Evolutionary conservation across 495 filamentous ascomycete species (phyloP).

Genomic region (Corynascus novoguineensis): DNA sequence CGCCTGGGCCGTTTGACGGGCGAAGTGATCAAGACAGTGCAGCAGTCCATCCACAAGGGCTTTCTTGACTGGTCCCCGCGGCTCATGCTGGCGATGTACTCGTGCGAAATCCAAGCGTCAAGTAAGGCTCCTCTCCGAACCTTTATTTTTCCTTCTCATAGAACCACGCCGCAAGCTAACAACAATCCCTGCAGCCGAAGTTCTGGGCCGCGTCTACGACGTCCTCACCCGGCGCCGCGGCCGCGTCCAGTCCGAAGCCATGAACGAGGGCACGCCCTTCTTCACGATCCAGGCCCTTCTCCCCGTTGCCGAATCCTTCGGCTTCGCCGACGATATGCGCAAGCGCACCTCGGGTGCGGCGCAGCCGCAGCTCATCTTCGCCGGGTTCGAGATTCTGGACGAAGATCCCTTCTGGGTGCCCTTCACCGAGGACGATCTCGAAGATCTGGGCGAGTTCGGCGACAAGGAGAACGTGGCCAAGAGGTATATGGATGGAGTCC

Average conservation of each 20-base stretch:
- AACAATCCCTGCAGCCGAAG: slow-evolving; percentile 58
- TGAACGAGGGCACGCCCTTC: slow-evolving; percentile 95
- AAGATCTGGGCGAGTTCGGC: slow-evolving; percentile 89
- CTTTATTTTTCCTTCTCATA: background rate
- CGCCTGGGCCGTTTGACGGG: slow-evolving; percentile 77
- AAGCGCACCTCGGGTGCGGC: slow-evolving; percentile 89
- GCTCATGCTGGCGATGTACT: slow-evolving; percentile 96
- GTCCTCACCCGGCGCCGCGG: slow-evolving; percentile 89
- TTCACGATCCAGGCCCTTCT: slow-evolving; percentile 84
- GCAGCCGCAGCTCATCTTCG: slow-evolving; percentile 86
- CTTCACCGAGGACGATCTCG: slow-evolving; percentile 90
- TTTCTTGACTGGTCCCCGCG: slow-evolving; percentile 96
- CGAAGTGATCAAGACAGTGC: slow-evolving; percentile 82
- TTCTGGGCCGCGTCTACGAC: slow-evolving; percentile 89
- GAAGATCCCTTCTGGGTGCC: slow-evolving; percentile 97
- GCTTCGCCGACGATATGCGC: slow-evolving; percentile 91
- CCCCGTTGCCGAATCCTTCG: slow-evolving; percentile 91
- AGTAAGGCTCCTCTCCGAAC: slow-evolving; percentile 51
- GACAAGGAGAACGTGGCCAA: slow-evolving; percentile 94
- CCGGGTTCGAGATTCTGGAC: slow-evolving; percentile 85
- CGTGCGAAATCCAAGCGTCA: slow-evolving; percentile 91
- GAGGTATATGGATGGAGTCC: slow-evolving; percentile 86
- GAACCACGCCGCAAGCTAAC: background rate
- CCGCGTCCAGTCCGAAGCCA: slow-evolving; percentile 77
- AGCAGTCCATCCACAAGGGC: slow-evolving; percentile 75